phyloP scores from a whole-genome alignment of 2,329 filamentous ascomycete genomes.

The Monilinia vaccinii-corymbosi region DNA sequence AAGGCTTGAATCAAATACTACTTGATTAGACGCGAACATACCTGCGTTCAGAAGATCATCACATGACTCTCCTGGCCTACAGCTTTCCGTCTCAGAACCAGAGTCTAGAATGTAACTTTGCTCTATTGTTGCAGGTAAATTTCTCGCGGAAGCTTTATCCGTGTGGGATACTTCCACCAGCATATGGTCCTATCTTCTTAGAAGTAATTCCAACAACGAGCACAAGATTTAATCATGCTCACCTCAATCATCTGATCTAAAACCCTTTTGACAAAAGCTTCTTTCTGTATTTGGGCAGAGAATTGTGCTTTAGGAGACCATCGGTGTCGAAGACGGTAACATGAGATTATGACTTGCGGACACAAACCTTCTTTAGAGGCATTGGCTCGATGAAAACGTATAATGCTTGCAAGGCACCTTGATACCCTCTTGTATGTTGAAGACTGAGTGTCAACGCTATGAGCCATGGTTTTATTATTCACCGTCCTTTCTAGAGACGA shows the following conservation, averaged over 20 bases:
- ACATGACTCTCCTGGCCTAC: background rate
- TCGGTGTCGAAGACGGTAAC: constrained; percentile 1
- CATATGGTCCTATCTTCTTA: background rate
- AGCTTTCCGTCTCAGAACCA: background rate
- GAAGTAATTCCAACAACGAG: background rate
- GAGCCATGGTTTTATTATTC: background rate
- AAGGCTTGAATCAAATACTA: background rate
- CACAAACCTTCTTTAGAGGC: constrained; percentile 8
- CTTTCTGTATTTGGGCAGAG: background rate
- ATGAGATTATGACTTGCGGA: constrained; percentile 8
- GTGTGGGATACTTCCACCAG: background rate
- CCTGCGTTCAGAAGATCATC: background rate
- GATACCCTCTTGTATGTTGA: constrained; percentile 1
- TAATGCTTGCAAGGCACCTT: constrained; percentile 6
- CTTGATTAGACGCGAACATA: background rate
- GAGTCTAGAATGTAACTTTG: constrained; percentile 6
- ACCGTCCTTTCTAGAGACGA: background rate
- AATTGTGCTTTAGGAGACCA: constrained; percentile 1
- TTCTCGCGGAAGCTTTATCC: background rate
- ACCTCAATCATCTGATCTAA: constrained; percentile 9
- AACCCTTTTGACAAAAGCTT: constrained; percentile 2
- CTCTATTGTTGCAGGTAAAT: constrained; percentile 4
- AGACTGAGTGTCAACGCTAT: background rate
- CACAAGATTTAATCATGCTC: background rate
- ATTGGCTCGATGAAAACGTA: constrained; percentile 6